Evolutionary conservation across 371 early-diverging fungal genomes (phyloP).

Genomic region (Aphelidium insulamus): DNA sequence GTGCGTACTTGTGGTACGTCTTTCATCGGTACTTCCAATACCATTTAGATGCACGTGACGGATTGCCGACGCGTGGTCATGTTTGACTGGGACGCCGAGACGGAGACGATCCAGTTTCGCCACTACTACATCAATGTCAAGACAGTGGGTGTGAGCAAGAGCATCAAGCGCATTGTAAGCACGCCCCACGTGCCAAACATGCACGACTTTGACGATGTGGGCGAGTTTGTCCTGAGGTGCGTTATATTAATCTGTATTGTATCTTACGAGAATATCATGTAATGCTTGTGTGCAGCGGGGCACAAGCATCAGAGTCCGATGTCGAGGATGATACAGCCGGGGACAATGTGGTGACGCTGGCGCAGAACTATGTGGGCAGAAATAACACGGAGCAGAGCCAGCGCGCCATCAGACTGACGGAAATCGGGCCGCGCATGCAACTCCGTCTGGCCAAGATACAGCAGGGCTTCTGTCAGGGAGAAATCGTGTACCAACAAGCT

Average conservation of each 20-base stretch:
- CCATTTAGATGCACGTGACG: slow-evolving; percentile 49
- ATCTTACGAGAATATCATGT: not conserved
- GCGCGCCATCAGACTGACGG: slow-evolving; percentile 60
- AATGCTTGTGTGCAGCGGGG: slow-evolving; percentile 21
- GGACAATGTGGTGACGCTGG: slow-evolving; percentile 46
- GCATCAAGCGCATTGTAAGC: slow-evolving; percentile 52
- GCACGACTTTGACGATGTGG: slow-evolving; percentile 40
- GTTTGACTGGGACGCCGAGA: slow-evolving; percentile 67
- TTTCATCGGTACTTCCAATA: not conserved
- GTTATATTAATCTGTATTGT: not conserved
- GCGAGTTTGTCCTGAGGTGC: slow-evolving; percentile 22
- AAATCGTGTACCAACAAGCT: slow-evolving; percentile 64
- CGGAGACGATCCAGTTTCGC: slow-evolving; percentile 62
- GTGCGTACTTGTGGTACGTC: not conserved
- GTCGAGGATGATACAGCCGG: slow-evolving; percentile 73
- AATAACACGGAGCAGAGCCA: slow-evolving; percentile 45
- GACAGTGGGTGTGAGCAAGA: slow-evolving; percentile 66
- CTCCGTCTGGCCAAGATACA: slow-evolving; percentile 73
- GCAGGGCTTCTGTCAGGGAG: slow-evolving; percentile 74
- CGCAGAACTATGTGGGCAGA: slow-evolving; percentile 53
- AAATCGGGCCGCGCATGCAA: slow-evolving; percentile 82
- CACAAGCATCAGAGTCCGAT: slow-evolving; percentile 70
- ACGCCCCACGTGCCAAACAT: slow-evolving; percentile 54
- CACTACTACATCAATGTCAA: slow-evolving; percentile 78
- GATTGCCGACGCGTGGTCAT: slow-evolving; percentile 77